Base-by-base conservation (phyloP, 352 stramenopile species). In the Phytophthora podocarpi region DNA sequence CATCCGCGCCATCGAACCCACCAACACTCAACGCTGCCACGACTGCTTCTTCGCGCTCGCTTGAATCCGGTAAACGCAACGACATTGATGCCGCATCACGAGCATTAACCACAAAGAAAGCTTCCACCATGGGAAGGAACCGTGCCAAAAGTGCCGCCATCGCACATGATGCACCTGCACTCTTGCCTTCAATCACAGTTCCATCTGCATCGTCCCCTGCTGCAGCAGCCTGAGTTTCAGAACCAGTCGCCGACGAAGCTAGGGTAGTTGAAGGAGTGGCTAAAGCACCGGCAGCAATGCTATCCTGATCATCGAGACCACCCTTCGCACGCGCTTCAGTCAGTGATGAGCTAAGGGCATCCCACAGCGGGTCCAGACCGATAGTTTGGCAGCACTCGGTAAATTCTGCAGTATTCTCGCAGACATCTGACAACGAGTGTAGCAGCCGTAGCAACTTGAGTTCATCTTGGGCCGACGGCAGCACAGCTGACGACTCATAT, bases 81-180 rank as follows among this genome's bases (percentile, higher is more conserved):
- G 76, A 76, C 85, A 96, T 94, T 0, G 80, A 89, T 2, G 82
- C 82, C 7, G 77, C 76, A 67, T 98, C 85, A 52, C 90, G 87
- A 28, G 95, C 91, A 76, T 98, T 99, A 3, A 98, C 95, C 24
- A 99, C 96, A 68, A 99, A 99, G 72, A 99, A 99, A 13, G 94
- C 92, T 69, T 99, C 97, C 52, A 99, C 97, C 53, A 98, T 96
- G 3, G 97, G 97, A 52, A 99, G 82, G 70, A 99, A 99, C 23
- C 97, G 85, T 5, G 93, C 97, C n/a, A 99, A 79, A 27, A 99
- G 73, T 21, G 96, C 96, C 24, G 95, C 90, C 89, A 97, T 97
- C 3, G 88, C 85, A 50, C 80, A 93, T 12, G 90, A 97, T 27
- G 87, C 88, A 36, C 89, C 83, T 50, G 85, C 86, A 63, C 87